A percentile compares a stretch with the other conserved stretches of the same genome.
phyloP scores from a whole-genome alignment of 1,284 basidiomycete genomes.

The Ganoderma boninense region DNA sequence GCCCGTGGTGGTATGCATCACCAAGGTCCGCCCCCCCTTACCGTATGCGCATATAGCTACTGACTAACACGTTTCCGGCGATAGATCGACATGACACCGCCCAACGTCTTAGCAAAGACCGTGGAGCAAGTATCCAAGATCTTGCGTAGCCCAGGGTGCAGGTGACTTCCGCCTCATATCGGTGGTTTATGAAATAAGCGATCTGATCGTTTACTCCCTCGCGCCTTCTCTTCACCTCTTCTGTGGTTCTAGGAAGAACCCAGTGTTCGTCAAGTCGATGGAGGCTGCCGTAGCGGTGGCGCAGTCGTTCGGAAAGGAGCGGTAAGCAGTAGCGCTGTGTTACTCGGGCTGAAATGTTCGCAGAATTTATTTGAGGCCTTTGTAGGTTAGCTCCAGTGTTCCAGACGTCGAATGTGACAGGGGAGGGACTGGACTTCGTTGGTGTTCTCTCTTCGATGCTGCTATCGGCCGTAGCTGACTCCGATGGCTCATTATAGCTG shows the following conservation, averaged over 20 bases:
- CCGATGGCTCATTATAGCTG: slow-evolving; percentile 51
- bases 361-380: neutral
- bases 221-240: neutral
- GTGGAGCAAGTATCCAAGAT: slow-evolving; percentile 95
- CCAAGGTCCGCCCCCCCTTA: slow-evolving; percentile 67
- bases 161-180: slow-evolving; percentile 51
- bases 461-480: neutral
- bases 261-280: slow-evolving; percentile 78
- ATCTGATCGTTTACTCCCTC: slow-evolving; percentile 12
- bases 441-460: slow-evolving; percentile 31
- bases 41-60: neutral
- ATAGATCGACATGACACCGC: slow-evolving; percentile 97
- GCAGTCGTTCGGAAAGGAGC: slow-evolving; percentile 74
- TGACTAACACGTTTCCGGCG: slow-evolving; percentile 2
- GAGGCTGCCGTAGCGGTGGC: slow-evolving; percentile 85
- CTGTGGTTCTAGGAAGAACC: slow-evolving; percentile 62
- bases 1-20: slow-evolving; percentile 94
- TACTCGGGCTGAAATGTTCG: neutral
- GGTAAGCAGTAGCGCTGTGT: slow-evolving; percentile 47
- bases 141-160: slow-evolving; percentile 91
- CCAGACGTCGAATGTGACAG: slow-evolving; percentile 94
- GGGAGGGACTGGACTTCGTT: slow-evolving; percentile 86
- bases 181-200: slow-evolving; percentile 21
- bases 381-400: slow-evolving; percentile 91
- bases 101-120: slow-evolving; percentile 90